Conservation (phyloP, 805 yeast species). For the Maudiozyma turicensis region DNA sequence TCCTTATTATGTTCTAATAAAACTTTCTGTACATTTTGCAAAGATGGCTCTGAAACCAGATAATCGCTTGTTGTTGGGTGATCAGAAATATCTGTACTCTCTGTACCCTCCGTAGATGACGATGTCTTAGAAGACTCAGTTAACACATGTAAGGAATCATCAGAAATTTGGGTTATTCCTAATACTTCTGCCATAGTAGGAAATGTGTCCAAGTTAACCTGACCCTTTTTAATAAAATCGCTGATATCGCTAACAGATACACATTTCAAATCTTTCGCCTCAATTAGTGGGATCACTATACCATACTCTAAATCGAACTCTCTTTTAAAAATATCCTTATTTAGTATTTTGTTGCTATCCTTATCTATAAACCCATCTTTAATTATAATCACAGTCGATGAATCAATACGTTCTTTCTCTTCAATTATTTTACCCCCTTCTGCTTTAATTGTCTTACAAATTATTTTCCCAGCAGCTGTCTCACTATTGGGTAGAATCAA, state of each 20-base stretch:
- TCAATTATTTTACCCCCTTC: conserved; percentile 18
- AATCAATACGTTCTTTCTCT: conserved; percentile 2
- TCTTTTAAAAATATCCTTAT: conserved; percentile 13
- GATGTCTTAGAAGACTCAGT: background rate
- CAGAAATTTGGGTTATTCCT: background rate
- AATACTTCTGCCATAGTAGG: background rate
- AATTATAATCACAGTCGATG: conserved; percentile 11
- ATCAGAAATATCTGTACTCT: background rate
- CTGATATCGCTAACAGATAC: conserved; percentile 10
- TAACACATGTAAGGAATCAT: background rate
- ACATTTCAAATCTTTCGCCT: conserved; percentile 7
- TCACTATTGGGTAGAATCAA: conserved; percentile 16
- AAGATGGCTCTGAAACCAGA: no score
- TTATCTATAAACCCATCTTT: conserved; percentile 20
- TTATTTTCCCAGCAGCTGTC: conserved; percentile 8
- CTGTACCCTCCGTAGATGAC: background rate
- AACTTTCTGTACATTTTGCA: no score
- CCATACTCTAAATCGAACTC: conserved; percentile 14
- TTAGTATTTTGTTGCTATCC: conserved; percentile 4
- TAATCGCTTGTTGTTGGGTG: no score
- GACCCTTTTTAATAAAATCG: conserved; percentile 11
- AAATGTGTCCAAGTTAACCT: conserved; percentile 1
- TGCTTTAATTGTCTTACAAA: conserved; percentile 9
- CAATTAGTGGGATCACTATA: conserved; percentile 5
- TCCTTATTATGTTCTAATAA: no score